A percentile compares a stretch with the other conserved stretches of the same genome.
Conservation (phyloP, 1,284 basidiomycete genomes). For the Cyathus olla region DNA sequence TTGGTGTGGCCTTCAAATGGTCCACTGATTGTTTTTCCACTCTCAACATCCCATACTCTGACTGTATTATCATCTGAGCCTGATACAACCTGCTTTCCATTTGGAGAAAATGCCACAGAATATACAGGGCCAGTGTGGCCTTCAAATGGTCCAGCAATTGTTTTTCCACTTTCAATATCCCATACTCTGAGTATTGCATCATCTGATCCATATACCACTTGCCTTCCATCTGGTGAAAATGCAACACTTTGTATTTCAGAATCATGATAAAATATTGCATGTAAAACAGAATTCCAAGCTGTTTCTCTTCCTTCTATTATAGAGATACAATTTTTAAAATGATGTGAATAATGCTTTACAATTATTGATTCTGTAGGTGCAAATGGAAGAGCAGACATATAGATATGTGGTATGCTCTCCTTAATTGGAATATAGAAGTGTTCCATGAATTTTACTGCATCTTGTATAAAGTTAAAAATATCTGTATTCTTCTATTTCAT, state of each 20-base stretch:
- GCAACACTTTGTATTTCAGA: no score
- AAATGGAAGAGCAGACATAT: slow-evolving; percentile 22
- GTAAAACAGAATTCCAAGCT: no score
- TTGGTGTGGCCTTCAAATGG: background rate
- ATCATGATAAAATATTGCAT: no score
- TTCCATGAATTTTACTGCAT: background rate
- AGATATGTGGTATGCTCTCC: slow-evolving; percentile 13
- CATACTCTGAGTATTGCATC: background rate
- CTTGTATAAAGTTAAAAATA: background rate
- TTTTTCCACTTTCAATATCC: background rate
- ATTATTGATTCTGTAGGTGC: slow-evolving; percentile 2
- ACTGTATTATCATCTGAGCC: background rate
- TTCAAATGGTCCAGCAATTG: background rate
- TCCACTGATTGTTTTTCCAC: background rate
- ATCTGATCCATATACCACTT: background rate
- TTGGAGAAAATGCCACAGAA: background rate
- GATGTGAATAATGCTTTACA: background rate
- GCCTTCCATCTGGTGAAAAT: background rate
- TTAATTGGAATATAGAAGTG: slow-evolving; percentile 4
- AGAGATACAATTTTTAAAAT: background rate
- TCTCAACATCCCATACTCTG: background rate
- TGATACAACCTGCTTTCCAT: background rate
- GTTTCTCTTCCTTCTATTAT: background rate
- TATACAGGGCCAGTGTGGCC: background rate
- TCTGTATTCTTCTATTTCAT: background rate